Conservation (phyloP, 2,329 filamentous ascomycete genomes). For the Penicillium polonicum region DNA sequence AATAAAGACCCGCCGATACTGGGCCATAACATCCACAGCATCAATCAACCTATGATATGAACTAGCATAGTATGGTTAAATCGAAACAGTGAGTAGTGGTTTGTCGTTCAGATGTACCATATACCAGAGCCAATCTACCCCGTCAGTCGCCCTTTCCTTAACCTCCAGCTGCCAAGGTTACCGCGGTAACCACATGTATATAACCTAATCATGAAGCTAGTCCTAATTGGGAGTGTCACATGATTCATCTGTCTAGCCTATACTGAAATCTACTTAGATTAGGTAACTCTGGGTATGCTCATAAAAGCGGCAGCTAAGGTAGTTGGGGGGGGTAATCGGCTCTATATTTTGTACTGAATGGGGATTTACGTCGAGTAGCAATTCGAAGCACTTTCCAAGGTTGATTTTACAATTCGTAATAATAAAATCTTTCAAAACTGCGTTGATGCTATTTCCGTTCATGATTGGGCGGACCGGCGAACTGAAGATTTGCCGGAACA, state of each 20-base stretch:
- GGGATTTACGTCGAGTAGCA: neutral
- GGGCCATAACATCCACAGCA: neutral
- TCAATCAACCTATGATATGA: neutral
- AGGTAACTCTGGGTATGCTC: too few relatives aligned
- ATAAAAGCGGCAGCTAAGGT: neutral
- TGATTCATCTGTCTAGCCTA: neutral
- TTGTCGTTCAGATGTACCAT: too few relatives aligned
- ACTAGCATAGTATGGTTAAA: neutral
- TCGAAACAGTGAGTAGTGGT: neutral
- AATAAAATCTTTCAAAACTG: neutral
- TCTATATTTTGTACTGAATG: neutral
- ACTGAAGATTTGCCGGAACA: neutral
- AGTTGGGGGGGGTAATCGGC: neutral
- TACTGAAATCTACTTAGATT: neutral
- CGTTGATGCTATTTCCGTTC: neutral
- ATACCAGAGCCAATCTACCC: too few relatives aligned
- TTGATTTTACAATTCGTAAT: neutral
- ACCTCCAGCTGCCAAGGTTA: too few relatives aligned
- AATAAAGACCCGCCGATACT: neutral
- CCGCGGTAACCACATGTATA: too few relatives aligned
- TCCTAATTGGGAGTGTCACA: neutral
- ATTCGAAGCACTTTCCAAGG: neutral
- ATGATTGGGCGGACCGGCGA: neutral
- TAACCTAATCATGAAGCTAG: neutral
- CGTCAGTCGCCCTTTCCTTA: too few relatives aligned